A percentile compares a stretch with the other conserved stretches of the same genome.
Conservation (phyloP, 2,329 filamentous ascomycete species). For the Chrysosporium queenslandicum region DNA sequence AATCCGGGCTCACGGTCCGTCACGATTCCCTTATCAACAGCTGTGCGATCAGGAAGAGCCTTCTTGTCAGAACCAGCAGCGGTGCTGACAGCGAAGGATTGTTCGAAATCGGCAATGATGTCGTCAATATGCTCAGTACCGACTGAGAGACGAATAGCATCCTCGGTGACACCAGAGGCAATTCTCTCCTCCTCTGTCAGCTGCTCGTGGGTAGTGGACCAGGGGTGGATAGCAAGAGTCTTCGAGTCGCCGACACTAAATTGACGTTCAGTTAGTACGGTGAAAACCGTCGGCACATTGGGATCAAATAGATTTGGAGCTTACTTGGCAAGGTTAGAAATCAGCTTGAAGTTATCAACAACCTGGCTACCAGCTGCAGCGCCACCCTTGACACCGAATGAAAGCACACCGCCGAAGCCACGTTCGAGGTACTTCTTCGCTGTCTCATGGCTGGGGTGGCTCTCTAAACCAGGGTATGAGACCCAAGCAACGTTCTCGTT, state of each 20-base stretch:
- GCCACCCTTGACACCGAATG: constrained; percentile 86
- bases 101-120: constrained; percentile 90
- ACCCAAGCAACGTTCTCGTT: constrained; percentile 86
- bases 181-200: constrained; percentile 70
- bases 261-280: neutral
- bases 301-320: constrained; percentile 14
- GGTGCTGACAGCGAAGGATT: constrained; percentile 59
- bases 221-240: constrained; percentile 88
- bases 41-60: constrained; percentile 12
- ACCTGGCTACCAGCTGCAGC: constrained; percentile 73
- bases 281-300: neutral
- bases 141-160: constrained; percentile 88
- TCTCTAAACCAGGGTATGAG: constrained; percentile 78
- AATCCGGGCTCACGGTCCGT: constrained; percentile 1
- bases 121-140: constrained; percentile 96
- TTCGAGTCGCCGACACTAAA: constrained; percentile 76
- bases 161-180: constrained; percentile 72
- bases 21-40: neutral
- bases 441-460: constrained; percentile 65
- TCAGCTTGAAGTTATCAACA: constrained; percentile 88
- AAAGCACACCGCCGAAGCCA: constrained; percentile 83
- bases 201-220: constrained; percentile 92
- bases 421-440: constrained; percentile 80
- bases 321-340: constrained; percentile 86
- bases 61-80: constrained; percentile 13